Evolutionary conservation across 2,329 filamentous ascomycete genomes (phyloP).

Genomic region (Fusarium chlamydosporum): DNA sequence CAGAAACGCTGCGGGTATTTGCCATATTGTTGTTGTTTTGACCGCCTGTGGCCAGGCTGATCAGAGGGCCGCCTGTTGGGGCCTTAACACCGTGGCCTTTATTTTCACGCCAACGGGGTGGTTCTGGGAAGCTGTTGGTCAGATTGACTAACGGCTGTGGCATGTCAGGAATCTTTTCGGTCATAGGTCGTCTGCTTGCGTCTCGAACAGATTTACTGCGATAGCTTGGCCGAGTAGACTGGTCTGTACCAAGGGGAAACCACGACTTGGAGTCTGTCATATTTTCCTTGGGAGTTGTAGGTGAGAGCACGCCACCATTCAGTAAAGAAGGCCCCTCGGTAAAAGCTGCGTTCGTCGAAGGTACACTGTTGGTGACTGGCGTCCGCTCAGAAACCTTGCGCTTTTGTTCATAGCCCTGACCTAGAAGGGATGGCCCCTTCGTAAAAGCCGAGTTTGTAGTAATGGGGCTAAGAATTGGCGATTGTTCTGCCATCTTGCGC

Average conservation of each 20-base stretch:
- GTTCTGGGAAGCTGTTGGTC: constrained; percentile 72
- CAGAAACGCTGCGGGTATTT: constrained; percentile 32
- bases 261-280: constrained; percentile 54
- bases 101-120: constrained; percentile 69
- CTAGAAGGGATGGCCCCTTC: constrained; percentile 69
- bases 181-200: constrained; percentile 41
- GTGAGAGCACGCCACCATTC: constrained; percentile 56
- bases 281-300: constrained; percentile 42
- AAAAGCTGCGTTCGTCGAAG: constrained; percentile 59
- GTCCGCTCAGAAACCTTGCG: constrained; percentile 56
- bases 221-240: constrained; percentile 51
- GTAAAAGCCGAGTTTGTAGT: constrained; percentile 62
- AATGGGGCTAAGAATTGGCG: constrained; percentile 48
- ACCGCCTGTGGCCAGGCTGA: constrained; percentile 61
- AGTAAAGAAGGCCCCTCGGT: constrained; percentile 70
- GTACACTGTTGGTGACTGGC: constrained; percentile 48
- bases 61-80: constrained; percentile 59
- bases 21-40: constrained; percentile 27
- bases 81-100: constrained; percentile 65
- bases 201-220: constrained; percentile 49
- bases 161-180: constrained; percentile 50
- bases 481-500: constrained; percentile 56
- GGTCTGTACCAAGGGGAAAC: constrained; percentile 58
- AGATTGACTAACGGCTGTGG: constrained; percentile 77
- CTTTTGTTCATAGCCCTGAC: constrained; percentile 62